Evolutionary conservation across 306 rosid species (phyloP).

Genomic region (Trifolium repens): DNA sequence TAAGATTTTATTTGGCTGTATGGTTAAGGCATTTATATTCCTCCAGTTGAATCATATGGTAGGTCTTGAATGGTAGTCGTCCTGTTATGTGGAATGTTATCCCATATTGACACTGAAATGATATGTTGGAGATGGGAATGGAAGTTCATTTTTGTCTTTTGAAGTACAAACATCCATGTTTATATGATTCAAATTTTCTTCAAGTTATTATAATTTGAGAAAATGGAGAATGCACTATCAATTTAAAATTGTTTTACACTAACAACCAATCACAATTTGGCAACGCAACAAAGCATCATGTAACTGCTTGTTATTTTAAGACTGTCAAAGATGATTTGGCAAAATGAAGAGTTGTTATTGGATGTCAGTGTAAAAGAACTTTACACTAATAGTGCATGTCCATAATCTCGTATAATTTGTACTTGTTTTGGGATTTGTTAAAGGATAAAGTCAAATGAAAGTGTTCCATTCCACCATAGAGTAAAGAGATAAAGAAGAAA

Average conservation of each 20-base stretch:
- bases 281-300: not conserved
- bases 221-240: too few relatives aligned
- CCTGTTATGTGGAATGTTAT: constrained; percentile 24
- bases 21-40: constrained; percentile 35
- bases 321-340: not conserved
- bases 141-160: constrained; percentile 10
- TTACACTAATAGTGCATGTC: too few relatives aligned
- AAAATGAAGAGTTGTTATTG: not conserved
- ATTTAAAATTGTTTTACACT: not conserved
- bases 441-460: constrained; percentile 30
- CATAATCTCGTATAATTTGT: not conserved
- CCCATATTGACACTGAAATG: constrained; percentile 30
- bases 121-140: constrained; percentile 16
- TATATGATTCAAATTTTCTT: constrained; percentile 28
- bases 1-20: constrained; percentile 44
- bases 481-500: constrained; percentile 32
- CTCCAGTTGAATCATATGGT: constrained; percentile 19
- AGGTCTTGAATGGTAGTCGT: constrained; percentile 22
- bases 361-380: too few relatives aligned
- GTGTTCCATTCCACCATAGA: not conserved
- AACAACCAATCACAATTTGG: not conserved
- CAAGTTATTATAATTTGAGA: not conserved
- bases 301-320: not conserved
- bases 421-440: constrained; percentile 25
- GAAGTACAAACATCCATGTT: constrained; percentile 3